Evolutionary conservation across 2,329 filamentous ascomycete genomes (phyloP), one percentile per base, ranked within the genome.

Genomic region (Botryotinia globosa): DNA sequence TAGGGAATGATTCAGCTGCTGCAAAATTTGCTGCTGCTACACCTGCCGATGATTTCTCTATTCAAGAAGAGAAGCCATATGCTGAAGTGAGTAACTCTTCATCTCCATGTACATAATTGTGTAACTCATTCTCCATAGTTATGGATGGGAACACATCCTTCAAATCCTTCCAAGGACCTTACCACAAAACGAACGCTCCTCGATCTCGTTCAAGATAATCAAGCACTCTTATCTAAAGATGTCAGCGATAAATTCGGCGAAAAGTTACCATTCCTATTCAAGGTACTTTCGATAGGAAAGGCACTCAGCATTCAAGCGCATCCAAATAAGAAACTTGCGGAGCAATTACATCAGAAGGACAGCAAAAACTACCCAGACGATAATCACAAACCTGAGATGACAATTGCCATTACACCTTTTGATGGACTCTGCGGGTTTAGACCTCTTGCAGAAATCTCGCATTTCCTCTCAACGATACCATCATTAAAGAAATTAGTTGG

Each of bases 371-470:
- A 99, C 81, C 96, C 95, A 73, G 94, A 99, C 85, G 95, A 98
- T 85, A 99, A 99, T 85, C 96, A 99, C 87, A 99, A 99, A 85
- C 96, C 96, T 48, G 96, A 99, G 84, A 99, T 99, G 96, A 94
- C 96, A 75, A 97, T 99, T 82, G 96, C 96, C 75, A 91, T 99
- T 79, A 98, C 96, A 1, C 91, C 94, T 0, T 99, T 99, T 77
- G 95, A 98, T 81, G 96, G 96, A 0, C 88, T 99, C 48, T 99
- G 96, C 79, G 96, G 96, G 48, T 99, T 99, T 86, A 89, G 96
- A 16, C 96, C 96, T 0, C 85, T 98, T 34, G 85, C 84, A 8
- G 94, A 99, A 83, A 96, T 98, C 75, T 86, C 90, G 0, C 93
- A 97, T 81, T 98, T 98, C 82, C 85, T 85, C 14, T 77, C 80